Percentiles rank a stretch among this genome's conserved stretches.
These are phyloP conservation scores for Rosa chinensis DNA, from an alignment of 306 rosid genomes.

Conservation along the genomic window DNA sequence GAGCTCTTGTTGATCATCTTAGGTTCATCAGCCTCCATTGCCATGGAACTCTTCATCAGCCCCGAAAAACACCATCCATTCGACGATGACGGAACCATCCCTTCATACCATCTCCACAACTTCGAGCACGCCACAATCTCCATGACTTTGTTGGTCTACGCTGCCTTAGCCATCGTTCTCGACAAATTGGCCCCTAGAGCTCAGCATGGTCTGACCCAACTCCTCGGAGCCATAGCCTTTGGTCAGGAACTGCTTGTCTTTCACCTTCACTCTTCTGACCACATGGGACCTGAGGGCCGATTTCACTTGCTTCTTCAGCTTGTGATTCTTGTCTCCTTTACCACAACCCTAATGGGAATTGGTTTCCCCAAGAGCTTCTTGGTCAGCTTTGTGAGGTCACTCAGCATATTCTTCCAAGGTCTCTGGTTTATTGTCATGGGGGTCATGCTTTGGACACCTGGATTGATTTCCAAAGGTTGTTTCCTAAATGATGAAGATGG, in stretches of 20 bases:
- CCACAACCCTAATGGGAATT: slow-evolving; percentile 58
- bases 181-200: slow-evolving; percentile 32
- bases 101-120: slow-evolving; percentile 81
- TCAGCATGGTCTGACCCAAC: slow-evolving; percentile 40
- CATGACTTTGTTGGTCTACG: slow-evolving; percentile 53
- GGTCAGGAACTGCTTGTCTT: slow-evolving; percentile 70
- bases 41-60: slow-evolving; percentile 83
- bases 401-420: slow-evolving; percentile 65
- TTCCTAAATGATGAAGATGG: slow-evolving; percentile 53
- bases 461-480: slow-evolving; percentile 63
- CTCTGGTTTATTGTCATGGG: slow-evolving; percentile 73
- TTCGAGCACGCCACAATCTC: slow-evolving; percentile 82
- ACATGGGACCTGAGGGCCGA: slow-evolving; percentile 80
- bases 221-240: slow-evolving; percentile 61
- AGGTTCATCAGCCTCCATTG: slow-evolving; percentile 39
- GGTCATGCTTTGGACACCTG: slow-evolving; percentile 68
- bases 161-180: slow-evolving; percentile 46
- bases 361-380: slow-evolving; percentile 44
- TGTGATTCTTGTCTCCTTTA: slow-evolving; percentile 38
- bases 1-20: slow-evolving; percentile 66
- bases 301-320: slow-evolving; percentile 66
- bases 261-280: slow-evolving; percentile 77
- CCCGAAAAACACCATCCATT: slow-evolving; percentile 69
- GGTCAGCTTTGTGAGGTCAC: slow-evolving; percentile 60
- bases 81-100: slow-evolving; percentile 69